Evolutionary conservation across 2,329 filamentous ascomycete genomes (phyloP), one percentile per base, ranked within the genome.

Genomic region (Coniochaeta hoffmannii): DNA sequence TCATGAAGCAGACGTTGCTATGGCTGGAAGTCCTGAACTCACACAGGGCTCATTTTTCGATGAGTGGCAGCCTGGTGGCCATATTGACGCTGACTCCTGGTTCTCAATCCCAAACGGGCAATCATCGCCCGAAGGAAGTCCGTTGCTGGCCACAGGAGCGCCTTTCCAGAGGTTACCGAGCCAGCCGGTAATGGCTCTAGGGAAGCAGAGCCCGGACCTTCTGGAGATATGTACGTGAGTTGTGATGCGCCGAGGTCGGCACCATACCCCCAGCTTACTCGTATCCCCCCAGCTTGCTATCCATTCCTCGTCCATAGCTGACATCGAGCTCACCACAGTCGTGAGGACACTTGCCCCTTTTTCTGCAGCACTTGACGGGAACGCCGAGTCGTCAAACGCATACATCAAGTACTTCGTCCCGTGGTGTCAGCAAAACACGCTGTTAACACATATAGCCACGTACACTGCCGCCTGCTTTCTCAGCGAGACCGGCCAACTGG

Each of bases 381-480:
- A 73, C 24, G 73, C 75, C 0, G 71, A 75, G 32, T 66, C 71
- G 1, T 54, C 59, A 2, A 76, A 73, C 53, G 69, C 68, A 10
- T 78, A 76, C 61, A 74, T 74, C 68, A 76, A 72, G 60, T 67
- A 74, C 46, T 80, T 75, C 65, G 68, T 77, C 7, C 76, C 77
- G 0, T 74, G 70, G 58, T 76, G 71, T 49, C 66, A 80, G 11
- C 74, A 79, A 54, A 75, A 77, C n/a, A 76, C 74, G 4, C 67
- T 81, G 3, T 68, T 80, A 10, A 65, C 74, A 0, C 75, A 78
- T 50, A 73, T 78, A 9, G 71, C 77, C 34, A 70, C 80, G 4
- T 80, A 77, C 60, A 76, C 76, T 7, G 73, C 78, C 0, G 73
- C 77, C 1, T 79, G 76, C 61, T 80, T 80, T 60, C 68, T 80